Percentiles rank a stretch among this genome's conserved stretches.
Conservation (phyloP, 139 green algal genomes). For the Chlamydomonas schloesseri region DNA sequence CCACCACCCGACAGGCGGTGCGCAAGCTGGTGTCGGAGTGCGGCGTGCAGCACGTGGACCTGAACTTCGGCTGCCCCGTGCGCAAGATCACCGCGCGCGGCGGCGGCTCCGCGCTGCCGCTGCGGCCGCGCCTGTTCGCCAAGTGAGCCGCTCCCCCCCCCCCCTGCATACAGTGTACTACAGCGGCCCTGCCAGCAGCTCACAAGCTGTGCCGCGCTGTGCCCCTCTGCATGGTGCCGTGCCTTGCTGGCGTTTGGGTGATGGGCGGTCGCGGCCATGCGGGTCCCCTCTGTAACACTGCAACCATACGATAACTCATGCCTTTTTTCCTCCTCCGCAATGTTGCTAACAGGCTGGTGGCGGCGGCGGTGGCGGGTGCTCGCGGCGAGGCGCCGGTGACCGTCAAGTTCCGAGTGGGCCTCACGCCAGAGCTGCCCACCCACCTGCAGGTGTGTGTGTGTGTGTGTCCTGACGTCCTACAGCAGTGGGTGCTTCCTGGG, state of each 20-base stretch:
- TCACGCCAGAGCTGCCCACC: conserved; percentile 47
- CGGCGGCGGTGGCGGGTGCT: conserved; percentile 49
- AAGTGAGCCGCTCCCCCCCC: conserved; percentile 8
- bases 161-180: too few species aligned
- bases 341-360: conserved; percentile 48
- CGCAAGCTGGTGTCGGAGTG: conserved; percentile 46
- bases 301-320: too few species aligned
- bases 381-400: conserved; percentile 57
- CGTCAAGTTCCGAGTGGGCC: conserved; percentile 67
- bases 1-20: conserved; percentile 2
- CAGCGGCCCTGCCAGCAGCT: too few species aligned
- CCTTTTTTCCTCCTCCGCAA: too few species aligned
- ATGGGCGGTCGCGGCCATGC: too few species aligned
- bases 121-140: conserved; percentile 54
- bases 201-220: too few species aligned
- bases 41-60: conserved; percentile 67
- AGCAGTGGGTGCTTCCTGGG: too few species aligned
- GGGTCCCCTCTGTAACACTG: too few species aligned
- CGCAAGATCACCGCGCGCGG: conserved; percentile 66
- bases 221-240: too few species aligned
- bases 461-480: background rate
- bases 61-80: conserved; percentile 75
- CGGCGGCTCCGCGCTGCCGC: conserved; percentile 63
- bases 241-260: background rate
- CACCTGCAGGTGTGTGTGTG: conserved; percentile 43